Base-by-base conservation (phyloP, 148 eudicot genomes). In the Rhododendron ferrugineum region DNA sequence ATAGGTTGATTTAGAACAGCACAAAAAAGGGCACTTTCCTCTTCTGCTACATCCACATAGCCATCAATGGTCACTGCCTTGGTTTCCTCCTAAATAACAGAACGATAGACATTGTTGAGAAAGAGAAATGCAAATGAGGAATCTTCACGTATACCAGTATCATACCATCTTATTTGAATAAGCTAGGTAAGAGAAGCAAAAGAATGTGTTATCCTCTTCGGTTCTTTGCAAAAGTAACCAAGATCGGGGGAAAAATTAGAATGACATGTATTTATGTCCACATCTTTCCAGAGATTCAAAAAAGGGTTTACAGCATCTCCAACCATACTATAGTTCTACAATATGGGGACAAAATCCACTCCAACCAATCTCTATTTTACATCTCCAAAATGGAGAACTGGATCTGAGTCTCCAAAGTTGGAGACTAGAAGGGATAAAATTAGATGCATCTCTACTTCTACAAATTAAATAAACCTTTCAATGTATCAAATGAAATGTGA, bases 1-100 rank as follows among this genome's bases (percentile, higher is more conserved):
- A 93, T 85, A 49, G 93, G 95, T 46, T 91, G 93, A 73, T 87
- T 88, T 42, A 91, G 88, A 32, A 88, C 85, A 58, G 93, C 95
- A 81, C 95, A 93, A 26, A 86, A 84, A 30, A 93, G 89, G 81
- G 92, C 92, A 40, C 82, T 87, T 74, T 93, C 93, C 46, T 91
- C 90, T 84, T 89, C 85, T 72, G 84, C 92, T 11, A 93, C 88
- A 82, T 91, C 88, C 83, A 60, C 85, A 68, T 91, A 91, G 13
- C 93, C 92, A 86, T 93, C 91, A 76, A 92, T 89, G 79, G 89
- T 54, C 54, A 91, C 87, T 44, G 62, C 88, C 56, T 84, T 87
- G 1, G 44, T 89, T 34, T 75, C 88, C 83, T 85, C 91, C 95
- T 93, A 50, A 50, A 13, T 28, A 47, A 78, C 22, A 42, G 34